phyloP scores from a whole-genome alignment of 306 rosid species.

The Coriaria nepalensis region DNA sequence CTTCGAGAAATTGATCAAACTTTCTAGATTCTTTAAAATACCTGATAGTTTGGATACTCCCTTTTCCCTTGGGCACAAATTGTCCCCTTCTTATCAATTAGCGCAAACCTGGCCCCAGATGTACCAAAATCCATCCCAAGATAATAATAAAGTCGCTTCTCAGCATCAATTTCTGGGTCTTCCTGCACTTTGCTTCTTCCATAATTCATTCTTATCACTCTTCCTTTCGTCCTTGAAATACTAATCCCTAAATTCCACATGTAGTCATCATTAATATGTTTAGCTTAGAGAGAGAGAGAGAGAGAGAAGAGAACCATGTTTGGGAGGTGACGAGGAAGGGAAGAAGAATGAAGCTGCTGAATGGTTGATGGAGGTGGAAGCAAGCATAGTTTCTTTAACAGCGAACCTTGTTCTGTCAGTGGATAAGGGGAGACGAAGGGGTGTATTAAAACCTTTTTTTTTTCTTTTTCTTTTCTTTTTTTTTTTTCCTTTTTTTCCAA shows the following conservation, averaged over 20 bases:
- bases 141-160: conserved; percentile 47
- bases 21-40: conserved; percentile 15
- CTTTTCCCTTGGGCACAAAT: conserved; percentile 64
- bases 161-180: conserved; percentile 11
- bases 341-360: conserved; percentile 14
- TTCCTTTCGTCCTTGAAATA: conserved; percentile 14
- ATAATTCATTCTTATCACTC: conserved; percentile 24
- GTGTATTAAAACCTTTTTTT: too few relatives aligned
- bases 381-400: conserved; percentile 31
- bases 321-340: conserved; percentile 14
- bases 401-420: too few relatives aligned
- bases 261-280: neutral
- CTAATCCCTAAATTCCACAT: conserved; percentile 8
- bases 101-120: conserved; percentile 74
- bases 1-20: neutral
- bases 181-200: conserved; percentile 14
- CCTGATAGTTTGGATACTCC: conserved; percentile 51
- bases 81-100: conserved; percentile 44
- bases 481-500: too few relatives aligned
- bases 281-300: conserved; percentile 7
- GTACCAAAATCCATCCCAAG: conserved; percentile 94
- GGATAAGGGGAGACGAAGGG: too few relatives aligned
- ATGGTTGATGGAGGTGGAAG: conserved; percentile 11
- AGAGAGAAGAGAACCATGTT: conserved; percentile 23
- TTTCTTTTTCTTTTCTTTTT: too few relatives aligned